Conservation (phyloP, 2,329 filamentous ascomycete species). For the Dactylellina drechsleri region DNA sequence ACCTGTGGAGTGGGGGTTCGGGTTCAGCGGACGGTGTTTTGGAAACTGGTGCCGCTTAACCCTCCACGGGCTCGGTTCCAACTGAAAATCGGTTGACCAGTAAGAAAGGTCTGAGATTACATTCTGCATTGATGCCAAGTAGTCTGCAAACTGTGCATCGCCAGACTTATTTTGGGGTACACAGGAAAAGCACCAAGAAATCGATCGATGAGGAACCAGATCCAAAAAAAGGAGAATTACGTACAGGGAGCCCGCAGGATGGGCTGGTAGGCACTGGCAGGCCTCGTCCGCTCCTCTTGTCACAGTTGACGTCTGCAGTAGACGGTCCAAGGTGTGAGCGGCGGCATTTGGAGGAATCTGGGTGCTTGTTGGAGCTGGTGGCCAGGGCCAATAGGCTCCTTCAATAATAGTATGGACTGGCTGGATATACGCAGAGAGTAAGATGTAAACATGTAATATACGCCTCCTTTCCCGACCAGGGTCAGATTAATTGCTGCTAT, state of each 20-base stretch:
- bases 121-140: constrained; percentile 30
- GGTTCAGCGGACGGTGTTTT: constrained; percentile 42
- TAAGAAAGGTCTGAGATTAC: constrained; percentile 12
- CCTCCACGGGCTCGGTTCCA: constrained; percentile 18
- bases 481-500: constrained; percentile 12
- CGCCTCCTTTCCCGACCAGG: constrained; percentile 50
- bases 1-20: constrained; percentile 30
- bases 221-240: constrained; percentile 4
- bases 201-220: constrained; percentile 2
- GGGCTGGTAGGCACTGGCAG: constrained; percentile 7
- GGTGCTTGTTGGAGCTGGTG: constrained; percentile 53
- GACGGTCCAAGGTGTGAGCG: background rate
- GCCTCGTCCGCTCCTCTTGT: background rate
- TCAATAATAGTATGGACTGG: too few species aligned
- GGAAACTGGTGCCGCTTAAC: constrained; percentile 49
- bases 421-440: too few species aligned
- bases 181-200: background rate
- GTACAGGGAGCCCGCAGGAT: background rate
- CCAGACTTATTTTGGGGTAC: constrained; percentile 1
- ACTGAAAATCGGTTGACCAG: constrained; percentile 23
- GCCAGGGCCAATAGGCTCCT: background rate
- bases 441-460: constrained; percentile 27
- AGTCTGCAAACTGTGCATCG: constrained; percentile 3
- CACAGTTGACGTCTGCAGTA: background rate
- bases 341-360: constrained; percentile 49